Conservation (phyloP, 768 basidiomycete genomes). For the Boletus fagicola region DNA sequence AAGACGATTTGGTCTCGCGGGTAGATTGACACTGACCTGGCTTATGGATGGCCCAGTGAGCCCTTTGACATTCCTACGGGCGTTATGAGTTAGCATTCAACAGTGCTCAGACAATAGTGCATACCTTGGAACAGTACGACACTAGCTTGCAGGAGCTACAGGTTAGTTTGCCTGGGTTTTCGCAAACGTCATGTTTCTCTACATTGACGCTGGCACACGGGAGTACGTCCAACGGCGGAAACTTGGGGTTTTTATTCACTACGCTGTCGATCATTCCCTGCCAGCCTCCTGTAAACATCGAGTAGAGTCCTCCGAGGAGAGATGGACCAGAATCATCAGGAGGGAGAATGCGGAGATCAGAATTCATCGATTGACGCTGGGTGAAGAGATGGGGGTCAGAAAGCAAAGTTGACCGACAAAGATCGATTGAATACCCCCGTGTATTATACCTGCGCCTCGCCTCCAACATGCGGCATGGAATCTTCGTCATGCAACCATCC, state of each 20-base stretch:
- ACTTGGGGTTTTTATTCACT: slow-evolving; percentile 14
- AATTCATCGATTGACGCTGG: slow-evolving; percentile 9
- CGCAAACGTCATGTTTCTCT: slow-evolving; percentile 24
- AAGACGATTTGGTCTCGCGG: neutral
- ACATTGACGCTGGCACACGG: slow-evolving; percentile 39
- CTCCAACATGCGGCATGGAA: slow-evolving; percentile 15
- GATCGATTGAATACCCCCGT: neutral
- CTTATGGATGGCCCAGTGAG: slow-evolving; percentile 43
- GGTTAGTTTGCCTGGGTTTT: slow-evolving; percentile 30
- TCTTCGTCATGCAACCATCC: neutral
- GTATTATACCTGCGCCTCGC: slow-evolving; percentile 15
- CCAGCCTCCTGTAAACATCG: slow-evolving; percentile 13
- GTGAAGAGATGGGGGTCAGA: neutral
- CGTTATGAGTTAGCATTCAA: neutral
- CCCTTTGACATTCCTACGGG: slow-evolving; percentile 39
- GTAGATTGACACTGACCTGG: slow-evolving; percentile 22
- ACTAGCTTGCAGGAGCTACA: slow-evolving; percentile 39
- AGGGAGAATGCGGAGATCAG: slow-evolving; percentile 21
- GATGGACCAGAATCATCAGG: slow-evolving; percentile 13
- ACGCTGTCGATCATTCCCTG: slow-evolving; percentile 11
- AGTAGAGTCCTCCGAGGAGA: slow-evolving; percentile 5
- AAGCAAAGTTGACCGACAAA: neutral
- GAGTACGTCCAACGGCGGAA: slow-evolving; percentile 27
- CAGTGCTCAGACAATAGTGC: neutral
- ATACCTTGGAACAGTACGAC: slow-evolving; percentile 43